Conservation (phyloP, 129 eudicot genomes). For the Solidago caesia region DNA sequence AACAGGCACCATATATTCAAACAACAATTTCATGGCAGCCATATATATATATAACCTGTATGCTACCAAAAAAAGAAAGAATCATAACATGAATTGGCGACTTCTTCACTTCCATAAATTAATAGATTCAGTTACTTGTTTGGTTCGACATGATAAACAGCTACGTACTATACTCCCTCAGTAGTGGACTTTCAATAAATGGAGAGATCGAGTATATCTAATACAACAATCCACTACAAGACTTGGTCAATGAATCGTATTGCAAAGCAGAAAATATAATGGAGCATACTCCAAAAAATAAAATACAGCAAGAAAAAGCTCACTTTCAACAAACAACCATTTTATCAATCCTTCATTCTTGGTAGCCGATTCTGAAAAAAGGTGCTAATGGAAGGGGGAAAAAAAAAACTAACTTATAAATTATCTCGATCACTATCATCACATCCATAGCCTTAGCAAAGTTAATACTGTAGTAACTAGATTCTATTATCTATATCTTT, state of each 20-base stretch:
- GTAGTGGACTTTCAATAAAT: neutral
- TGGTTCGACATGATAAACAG: neutral
- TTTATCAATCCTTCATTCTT: too few species aligned
- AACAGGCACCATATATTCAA: neutral
- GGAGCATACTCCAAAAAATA: neutral
- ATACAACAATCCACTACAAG: neutral
- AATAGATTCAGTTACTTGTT: neutral
- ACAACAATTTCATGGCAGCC: conserved; percentile 6
- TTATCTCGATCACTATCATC: too few species aligned
- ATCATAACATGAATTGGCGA: neutral
- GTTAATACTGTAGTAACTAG: too few species aligned
- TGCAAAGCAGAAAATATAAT: neutral
- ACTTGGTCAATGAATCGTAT: neutral
- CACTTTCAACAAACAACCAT: too few species aligned
- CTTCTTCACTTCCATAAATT: neutral
- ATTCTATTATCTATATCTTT: too few species aligned
- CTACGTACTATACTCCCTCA: neutral
- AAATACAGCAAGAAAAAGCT: neutral
- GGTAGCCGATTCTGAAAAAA: too few species aligned
- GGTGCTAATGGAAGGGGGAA: too few species aligned
- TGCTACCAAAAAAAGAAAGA: neutral
- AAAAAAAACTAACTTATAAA: too few species aligned
- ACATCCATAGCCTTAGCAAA: too few species aligned
- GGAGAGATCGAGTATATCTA: neutral
- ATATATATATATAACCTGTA: neutral